Base-by-base conservation (phyloP, 495 filamentous ascomycete species). In the Terfezia boudieri region DNA sequence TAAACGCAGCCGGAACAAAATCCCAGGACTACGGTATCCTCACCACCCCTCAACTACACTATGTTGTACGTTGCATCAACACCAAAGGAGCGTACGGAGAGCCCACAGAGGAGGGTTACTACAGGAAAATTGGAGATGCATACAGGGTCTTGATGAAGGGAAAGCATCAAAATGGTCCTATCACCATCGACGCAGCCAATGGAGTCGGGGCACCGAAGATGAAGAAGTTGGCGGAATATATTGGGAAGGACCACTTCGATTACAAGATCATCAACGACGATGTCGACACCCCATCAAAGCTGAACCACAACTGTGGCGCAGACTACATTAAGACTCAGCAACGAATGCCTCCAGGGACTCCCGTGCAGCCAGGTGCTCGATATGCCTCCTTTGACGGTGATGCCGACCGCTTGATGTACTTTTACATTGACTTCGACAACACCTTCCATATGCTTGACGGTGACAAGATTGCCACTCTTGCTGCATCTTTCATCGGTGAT, bases 321-420 rank as follows among this genome's bases (percentile, higher is more conserved):
- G 90, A 98, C 65, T 95, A 80, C 57, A 92, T 98, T 57, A 98
- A 98, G 68, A 96, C 90, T 11, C 84, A 85, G 67, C 92, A 96
- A 70, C 80, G 87, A 51, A 82, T 85, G 57, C 90, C 92, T 14
- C 83, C 84, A 26, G 80, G 73, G 17, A 88, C 85, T 41, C 84
- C 90, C 63, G 82, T 80, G 36, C 71, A 72, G 22, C 70, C 72
- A 1, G 75, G 82, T n/a, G 80, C 83, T 54, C 79, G 92, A n/a
- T 88, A 80, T 69, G 86, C 83, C 62, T 95, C 89, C 14, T 71
- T 94, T 36, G 90, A 98, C 58, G 90, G 90, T 51, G 90, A 98
- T 66, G 92, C 90, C 9, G 90, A 98, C 67, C 81, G 90, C 56
- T 70, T 98, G 53, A 81, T 98, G 52, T 98, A 93, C 73, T 98